Base-by-base conservation (phyloP, 139 green algal species). In the Picocystis salinarum region DNA sequence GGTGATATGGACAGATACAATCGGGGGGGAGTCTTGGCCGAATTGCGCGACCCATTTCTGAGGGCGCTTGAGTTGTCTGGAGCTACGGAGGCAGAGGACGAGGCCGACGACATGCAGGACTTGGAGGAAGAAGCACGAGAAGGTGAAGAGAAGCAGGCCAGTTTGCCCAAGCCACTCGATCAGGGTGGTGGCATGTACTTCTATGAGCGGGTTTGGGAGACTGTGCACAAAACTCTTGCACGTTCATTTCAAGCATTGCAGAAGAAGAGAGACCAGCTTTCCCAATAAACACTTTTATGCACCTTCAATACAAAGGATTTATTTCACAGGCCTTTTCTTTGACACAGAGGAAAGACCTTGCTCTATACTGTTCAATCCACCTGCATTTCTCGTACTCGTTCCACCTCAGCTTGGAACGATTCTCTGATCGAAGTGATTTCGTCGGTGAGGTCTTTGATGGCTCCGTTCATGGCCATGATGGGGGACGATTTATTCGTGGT, bases 11-110 rank as follows among this genome's bases (percentile, higher is more conserved):
- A 34, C n/a, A 42, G 61, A 3, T 83, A 82, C 46, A 22, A 47
- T 18, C 34, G 62, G 2, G 62, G 69, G 0, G 62, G 61, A 4
- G 55, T 83, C 28, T 58, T 83, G 46, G 28, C 42, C 15, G 69
- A 77, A 53, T 56, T 83, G 44, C 42, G 74, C 3, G 61, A 70
- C 23, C 74, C 74, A 2, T 82, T 83, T 46, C 46, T 77, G 7
- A 49, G 58, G 56, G 70, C 74, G 42, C 6, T 53, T 6, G 39
- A 40, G 10, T 25, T 15, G 11, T 17, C 60, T 39, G 28, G 34
- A 22, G 53, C 29, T 4, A 62, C 42, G 23, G 64, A 64, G 28
- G 44, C 50, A 10, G 64, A 73, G 24, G 64, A 70, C 6, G 50
- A 30, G 11, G 50, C 46, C 12, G 54, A 59, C 28, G 48, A 45